Evolutionary conservation across 805 yeast species (phyloP).

Genomic region (Saccharomycopsis capsularis): DNA sequence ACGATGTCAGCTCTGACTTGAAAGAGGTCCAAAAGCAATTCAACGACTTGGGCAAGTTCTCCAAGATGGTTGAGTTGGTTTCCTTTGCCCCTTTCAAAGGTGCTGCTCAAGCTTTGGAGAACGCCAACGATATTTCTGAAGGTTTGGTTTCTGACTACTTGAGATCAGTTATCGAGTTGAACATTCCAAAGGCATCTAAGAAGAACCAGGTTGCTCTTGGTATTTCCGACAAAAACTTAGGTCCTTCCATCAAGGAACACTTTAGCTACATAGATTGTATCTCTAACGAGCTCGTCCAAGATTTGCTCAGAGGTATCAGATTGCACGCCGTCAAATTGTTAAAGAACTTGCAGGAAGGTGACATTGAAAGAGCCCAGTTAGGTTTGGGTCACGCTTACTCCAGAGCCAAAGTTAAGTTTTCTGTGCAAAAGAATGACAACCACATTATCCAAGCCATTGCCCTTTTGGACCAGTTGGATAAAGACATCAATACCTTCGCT

Average conservation of each 20-base stretch:
- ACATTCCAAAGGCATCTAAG: constrained; percentile 71
- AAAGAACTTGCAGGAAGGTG: constrained; percentile 90
- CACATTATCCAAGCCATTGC: constrained; percentile 99
- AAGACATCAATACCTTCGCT: constrained; percentile 94
- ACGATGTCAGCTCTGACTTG: constrained; percentile 83
- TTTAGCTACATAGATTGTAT: constrained; percentile 87
- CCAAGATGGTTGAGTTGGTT: constrained; percentile 87
- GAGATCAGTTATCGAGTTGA: constrained; percentile 81
- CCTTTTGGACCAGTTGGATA: constrained; percentile 91
- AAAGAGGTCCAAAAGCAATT: constrained; percentile 92
- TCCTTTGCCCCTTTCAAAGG: constrained; percentile 98
- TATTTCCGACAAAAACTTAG: constrained; percentile 89
- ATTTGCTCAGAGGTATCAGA: constrained; percentile 91
- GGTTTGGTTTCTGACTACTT: constrained; percentile 92
- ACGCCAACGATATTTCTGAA: constrained; percentile 96
- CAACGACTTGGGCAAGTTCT: constrained; percentile 76
- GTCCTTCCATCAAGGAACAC: constrained; percentile 90
- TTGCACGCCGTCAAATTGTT: constrained; percentile 81
- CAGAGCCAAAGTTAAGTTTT: constrained; percentile 97
- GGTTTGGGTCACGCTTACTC: constrained; percentile 99
- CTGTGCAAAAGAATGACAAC: constrained; percentile 97
- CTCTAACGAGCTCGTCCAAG: constrained; percentile 89
- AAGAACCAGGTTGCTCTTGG: constrained; percentile 70
- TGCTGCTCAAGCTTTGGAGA: constrained; percentile 98
- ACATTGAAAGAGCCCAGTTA: constrained; percentile 94